Conservation (phyloP, 2,329 filamentous ascomycete genomes). For the Plenodomus tracheiphilus region DNA sequence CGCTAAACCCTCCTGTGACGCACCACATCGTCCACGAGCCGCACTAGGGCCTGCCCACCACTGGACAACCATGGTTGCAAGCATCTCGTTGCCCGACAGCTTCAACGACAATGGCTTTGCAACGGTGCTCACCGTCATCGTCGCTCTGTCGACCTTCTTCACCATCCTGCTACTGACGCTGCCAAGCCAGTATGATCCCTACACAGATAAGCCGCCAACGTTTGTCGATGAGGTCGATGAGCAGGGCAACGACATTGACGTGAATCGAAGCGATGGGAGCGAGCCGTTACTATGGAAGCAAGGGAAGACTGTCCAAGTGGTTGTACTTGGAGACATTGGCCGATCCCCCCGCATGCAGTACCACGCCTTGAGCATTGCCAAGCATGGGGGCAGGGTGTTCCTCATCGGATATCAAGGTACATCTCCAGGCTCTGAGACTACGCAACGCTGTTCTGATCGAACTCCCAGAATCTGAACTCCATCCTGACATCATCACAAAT, state of each 20-base stretch:
- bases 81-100: conserved; percentile 33
- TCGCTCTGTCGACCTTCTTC: conserved; percentile 51
- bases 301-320: conserved; percentile 69
- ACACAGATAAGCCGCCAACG: conserved; percentile 31
- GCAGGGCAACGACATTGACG: conserved; percentile 25
- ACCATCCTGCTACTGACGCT: conserved; percentile 57
- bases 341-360: conserved; percentile 98
- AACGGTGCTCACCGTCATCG: conserved; percentile 45
- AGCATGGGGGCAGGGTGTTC: conserved; percentile 77
- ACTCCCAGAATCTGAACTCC: conserved; percentile 71
- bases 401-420: conserved; percentile 85
- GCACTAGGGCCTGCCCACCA: neutral
- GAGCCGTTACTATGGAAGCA: conserved; percentile 27
- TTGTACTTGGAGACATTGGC: conserved; percentile 94
- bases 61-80: conserved; percentile 27
- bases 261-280: conserved; percentile 25
- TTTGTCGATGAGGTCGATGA: conserved; percentile 31
- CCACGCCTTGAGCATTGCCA: conserved; percentile 89
- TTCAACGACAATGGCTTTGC: conserved; percentile 34
- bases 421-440: neutral
- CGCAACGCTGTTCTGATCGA: neutral
- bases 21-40: conserved; percentile 10
- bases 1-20: conserved; percentile 14
- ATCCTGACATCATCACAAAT: conserved; percentile 74
- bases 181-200: conserved; percentile 56